These are phyloP conservation scores for Aspergillus spinulosporus DNA, from an alignment of 2,329 filamentous ascomycete species.

Conservation along the genomic window DNA sequence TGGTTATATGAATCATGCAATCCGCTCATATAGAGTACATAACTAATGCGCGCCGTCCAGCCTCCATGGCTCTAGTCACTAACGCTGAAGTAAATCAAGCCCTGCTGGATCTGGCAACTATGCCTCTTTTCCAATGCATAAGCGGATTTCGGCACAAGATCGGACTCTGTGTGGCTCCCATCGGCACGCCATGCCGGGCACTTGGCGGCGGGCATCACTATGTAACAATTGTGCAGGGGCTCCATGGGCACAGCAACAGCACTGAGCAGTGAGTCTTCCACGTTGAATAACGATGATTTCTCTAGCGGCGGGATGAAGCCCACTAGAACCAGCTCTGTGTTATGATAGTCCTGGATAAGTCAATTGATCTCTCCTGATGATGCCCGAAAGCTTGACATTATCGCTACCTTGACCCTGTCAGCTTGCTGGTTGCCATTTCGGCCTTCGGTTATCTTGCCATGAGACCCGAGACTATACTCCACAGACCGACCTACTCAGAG, in stretches of 20 bases:
- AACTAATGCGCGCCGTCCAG: not conserved
- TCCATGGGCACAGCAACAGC: not conserved
- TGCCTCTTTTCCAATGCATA: constrained; percentile 10
- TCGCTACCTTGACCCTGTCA: not conserved
- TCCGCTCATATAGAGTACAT: not conserved
- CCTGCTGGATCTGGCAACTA: constrained; percentile 10
- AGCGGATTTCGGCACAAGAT: constrained; percentile 17
- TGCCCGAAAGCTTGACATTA: constrained; percentile 17
- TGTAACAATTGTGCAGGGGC: constrained; percentile 2
- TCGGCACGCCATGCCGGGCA: constrained; percentile 23
- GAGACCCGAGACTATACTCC: too few species aligned
- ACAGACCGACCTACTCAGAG: too few species aligned
- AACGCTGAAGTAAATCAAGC: not conserved
- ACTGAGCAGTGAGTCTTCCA: not conserved
- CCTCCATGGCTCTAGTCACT: not conserved
- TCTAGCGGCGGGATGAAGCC: not conserved
- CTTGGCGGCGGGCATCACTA: not conserved
- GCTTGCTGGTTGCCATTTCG: too few species aligned
- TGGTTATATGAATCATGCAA: not conserved
- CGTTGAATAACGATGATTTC: too few species aligned
- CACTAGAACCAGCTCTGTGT: not conserved
- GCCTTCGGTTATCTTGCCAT: too few species aligned
- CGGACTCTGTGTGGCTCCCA: not conserved
- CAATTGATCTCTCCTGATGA: constrained; percentile 10
- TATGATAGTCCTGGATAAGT: constrained; percentile 11